Percentiles rank a stretch among this genome's conserved stretches.
Conservation (phyloP, 2,329 filamentous ascomycete genomes). For the Teratosphaeriaceae sp. region DNA sequence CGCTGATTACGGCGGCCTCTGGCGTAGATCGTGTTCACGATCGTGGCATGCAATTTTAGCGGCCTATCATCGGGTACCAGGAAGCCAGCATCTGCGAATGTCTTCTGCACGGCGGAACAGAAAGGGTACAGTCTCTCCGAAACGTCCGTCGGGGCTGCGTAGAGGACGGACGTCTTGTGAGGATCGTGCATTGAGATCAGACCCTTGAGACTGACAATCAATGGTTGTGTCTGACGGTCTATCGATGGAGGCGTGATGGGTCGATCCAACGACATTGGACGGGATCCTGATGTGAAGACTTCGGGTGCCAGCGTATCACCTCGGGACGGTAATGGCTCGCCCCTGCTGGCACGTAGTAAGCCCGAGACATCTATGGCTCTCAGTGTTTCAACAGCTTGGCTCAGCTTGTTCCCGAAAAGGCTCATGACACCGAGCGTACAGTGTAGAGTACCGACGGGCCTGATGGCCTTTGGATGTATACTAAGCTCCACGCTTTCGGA, state of each 20-base stretch:
- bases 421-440: conserved; percentile 84
- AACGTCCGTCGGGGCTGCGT: conserved; percentile 53
- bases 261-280: conserved; percentile 3
- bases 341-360: conserved; percentile 10
- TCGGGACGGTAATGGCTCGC: not conserved
- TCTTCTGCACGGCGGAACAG: conserved; percentile 47
- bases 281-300: not conserved
- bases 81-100: conserved; percentile 51
- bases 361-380: conserved; percentile 18
- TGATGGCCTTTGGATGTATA: conserved; percentile 51
- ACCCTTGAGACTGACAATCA: conserved; percentile 37
- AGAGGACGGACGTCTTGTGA: conserved; percentile 56
- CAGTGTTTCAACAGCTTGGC: conserved; percentile 38
- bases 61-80: conserved; percentile 54
- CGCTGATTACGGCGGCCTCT: conserved; percentile 32
- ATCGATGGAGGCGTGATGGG: conserved; percentile 12
- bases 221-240: conserved; percentile 13
- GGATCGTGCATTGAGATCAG: conserved; percentile 57
- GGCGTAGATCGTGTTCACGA: conserved; percentile 79
- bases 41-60: conserved; percentile 73
- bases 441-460: conserved; percentile 75
- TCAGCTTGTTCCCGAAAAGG: conserved; percentile 49
- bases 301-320: not conserved
- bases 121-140: conserved; percentile 49
- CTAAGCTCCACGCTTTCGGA: conserved; percentile 1